A percentile compares a stretch with the other conserved stretches of the same genome.
Evolutionary conservation across 768 basidiomycete genomes (phyloP).

Genomic region (Termitomyces heimii): DNA sequence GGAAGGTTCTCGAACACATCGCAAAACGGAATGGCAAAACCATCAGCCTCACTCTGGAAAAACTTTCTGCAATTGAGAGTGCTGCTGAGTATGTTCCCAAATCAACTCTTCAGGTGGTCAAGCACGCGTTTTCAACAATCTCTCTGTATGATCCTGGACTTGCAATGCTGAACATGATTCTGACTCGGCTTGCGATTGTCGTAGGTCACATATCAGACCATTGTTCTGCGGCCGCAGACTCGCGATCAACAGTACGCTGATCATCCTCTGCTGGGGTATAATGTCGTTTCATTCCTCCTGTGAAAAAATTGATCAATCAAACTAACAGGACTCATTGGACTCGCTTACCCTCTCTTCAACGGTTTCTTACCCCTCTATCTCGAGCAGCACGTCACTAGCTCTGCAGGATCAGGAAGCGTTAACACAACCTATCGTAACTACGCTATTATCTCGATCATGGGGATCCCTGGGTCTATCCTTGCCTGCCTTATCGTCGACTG

Average conservation of each 20-base stretch:
- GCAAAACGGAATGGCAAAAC: conserved; percentile 42
- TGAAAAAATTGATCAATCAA: not conserved
- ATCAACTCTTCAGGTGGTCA: conserved; percentile 22
- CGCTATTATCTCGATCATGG: conserved; percentile 40
- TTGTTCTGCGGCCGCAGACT: conserved; percentile 40
- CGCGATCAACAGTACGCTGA: conserved; percentile 39
- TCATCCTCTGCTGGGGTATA: conserved; percentile 46
- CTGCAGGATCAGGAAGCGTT: conserved; percentile 9
- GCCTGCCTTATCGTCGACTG: conserved; percentile 40
- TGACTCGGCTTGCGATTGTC: not conserved
- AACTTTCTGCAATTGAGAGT: conserved; percentile 27
- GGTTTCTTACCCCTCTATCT: conserved; percentile 48
- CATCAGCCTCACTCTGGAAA: conserved; percentile 39
- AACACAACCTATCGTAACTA: conserved; percentile 41
- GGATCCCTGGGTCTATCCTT: conserved; percentile 43
- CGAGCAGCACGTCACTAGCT: conserved; percentile 23
- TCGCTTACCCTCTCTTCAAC: conserved; percentile 50
- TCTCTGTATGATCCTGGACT: conserved; percentile 28
- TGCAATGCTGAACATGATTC: not conserved
- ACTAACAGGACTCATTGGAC: conserved; percentile 35
- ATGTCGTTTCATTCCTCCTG: not conserved
- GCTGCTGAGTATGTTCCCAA: conserved; percentile 10
- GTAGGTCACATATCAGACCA: conserved; percentile 41
- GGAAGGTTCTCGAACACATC: conserved; percentile 41
- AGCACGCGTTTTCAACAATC: conserved; percentile 28